These are phyloP conservation scores for Monosporascus sp. DNA, from an alignment of 2,329 filamentous ascomycete species.

Conservation along the genomic window DNA sequence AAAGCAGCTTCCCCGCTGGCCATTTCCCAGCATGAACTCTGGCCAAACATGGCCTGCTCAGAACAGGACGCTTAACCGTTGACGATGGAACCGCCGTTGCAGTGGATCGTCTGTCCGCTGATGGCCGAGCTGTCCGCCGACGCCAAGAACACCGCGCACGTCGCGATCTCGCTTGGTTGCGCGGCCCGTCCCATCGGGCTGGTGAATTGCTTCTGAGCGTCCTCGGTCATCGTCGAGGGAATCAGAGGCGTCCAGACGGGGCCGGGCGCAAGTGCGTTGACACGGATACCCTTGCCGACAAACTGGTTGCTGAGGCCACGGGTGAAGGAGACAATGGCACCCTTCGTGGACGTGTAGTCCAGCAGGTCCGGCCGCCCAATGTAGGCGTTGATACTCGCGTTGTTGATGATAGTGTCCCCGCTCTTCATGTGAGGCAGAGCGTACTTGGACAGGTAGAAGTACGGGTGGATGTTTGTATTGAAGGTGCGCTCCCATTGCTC, in stretches of 20 bases:
- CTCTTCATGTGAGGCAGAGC: slow-evolving; percentile 65
- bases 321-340: slow-evolving; percentile 74
- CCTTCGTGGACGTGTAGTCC: slow-evolving; percentile 77
- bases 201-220: slow-evolving; percentile 67
- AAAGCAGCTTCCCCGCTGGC: too few relatives aligned
- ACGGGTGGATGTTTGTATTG: slow-evolving; percentile 76
- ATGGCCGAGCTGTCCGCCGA: slow-evolving; percentile 68
- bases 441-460: slow-evolving; percentile 78
- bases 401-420: slow-evolving; percentile 80
- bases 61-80: slow-evolving; percentile 33
- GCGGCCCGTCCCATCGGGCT: slow-evolving; percentile 71
- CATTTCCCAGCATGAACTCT: too few relatives aligned
- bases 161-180: slow-evolving; percentile 77
- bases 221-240: slow-evolving; percentile 64
- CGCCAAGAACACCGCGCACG: slow-evolving; percentile 76
- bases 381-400: slow-evolving; percentile 78
- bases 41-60: too few relatives aligned
- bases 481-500: slow-evolving; percentile 79
- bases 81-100: slow-evolving; percentile 45
- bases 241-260: slow-evolving; percentile 77
- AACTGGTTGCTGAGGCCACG: slow-evolving; percentile 73
- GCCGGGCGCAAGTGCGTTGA: slow-evolving; percentile 61
- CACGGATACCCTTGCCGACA: slow-evolving; percentile 59
- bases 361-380: slow-evolving; percentile 74
- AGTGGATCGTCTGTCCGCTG: slow-evolving; percentile 61